Percentiles rank a stretch among this genome's conserved stretches.
Conservation (phyloP, 1,284 basidiomycete genomes). For the Ganoderma lucidum region DNA sequence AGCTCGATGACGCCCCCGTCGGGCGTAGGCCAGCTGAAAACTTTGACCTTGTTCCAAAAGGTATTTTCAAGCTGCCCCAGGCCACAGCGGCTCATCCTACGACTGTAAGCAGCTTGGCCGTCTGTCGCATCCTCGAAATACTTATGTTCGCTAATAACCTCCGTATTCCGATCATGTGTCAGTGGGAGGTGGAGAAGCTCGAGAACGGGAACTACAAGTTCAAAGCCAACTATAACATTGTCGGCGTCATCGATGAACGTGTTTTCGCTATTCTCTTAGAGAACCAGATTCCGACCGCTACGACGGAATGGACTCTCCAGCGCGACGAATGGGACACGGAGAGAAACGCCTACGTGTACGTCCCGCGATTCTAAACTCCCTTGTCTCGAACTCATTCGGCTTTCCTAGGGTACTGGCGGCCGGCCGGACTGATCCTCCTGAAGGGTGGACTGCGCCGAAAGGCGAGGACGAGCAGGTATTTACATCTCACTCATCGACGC, state of each 20-base stretch:
- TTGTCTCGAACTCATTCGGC: neutral
- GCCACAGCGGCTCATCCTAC: neutral
- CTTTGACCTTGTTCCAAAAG: neutral
- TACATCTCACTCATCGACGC: neutral
- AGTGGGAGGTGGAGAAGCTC: constrained; percentile 6
- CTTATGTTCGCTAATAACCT: neutral
- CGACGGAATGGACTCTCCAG: neutral
- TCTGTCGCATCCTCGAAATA: neutral
- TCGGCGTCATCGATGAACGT: neutral
- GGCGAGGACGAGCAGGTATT: neutral
- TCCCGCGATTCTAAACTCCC: too few species aligned
- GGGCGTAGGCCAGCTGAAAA: neutral
- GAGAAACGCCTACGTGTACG: neutral
- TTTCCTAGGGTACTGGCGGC: neutral
- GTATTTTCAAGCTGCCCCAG: neutral
- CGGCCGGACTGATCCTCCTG: neutral
- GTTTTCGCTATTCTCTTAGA: neutral
- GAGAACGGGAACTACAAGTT: neutral
- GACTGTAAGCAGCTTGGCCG: neutral
- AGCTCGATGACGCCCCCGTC: neutral
- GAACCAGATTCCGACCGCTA: neutral
- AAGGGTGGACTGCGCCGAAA: neutral
- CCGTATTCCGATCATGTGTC: neutral
- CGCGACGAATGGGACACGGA: neutral
- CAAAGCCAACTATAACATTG: neutral